A percentile compares a stretch with the other conserved stretches of the same genome.
Evolutionary conservation across 1,284 basidiomycete species (phyloP).

Genomic region (Ceratobasidium sp.): DNA sequence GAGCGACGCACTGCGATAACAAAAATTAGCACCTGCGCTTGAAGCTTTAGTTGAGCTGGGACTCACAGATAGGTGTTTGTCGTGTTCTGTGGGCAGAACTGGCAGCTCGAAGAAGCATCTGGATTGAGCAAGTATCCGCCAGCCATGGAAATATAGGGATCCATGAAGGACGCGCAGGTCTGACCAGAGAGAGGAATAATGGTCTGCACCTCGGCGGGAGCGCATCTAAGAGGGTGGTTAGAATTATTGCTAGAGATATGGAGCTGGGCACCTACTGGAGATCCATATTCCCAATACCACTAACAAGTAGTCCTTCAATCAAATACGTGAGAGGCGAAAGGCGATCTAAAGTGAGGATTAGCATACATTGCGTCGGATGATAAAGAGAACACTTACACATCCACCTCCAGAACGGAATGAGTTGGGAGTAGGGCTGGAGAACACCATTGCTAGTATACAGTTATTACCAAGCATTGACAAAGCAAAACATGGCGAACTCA

Average conservation of each 20-base stretch:
- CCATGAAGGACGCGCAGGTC: slow-evolving; percentile 75
- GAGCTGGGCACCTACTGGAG: neutral
- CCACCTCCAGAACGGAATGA: slow-evolving; percentile 81
- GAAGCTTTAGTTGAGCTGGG: neutral
- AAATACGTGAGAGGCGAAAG: slow-evolving; percentile 78
- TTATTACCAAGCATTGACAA: slow-evolving; percentile 20
- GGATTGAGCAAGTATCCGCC: slow-evolving; percentile 84
- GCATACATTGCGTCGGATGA: neutral
- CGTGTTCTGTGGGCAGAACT: slow-evolving; percentile 60
- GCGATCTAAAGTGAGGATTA: slow-evolving; percentile 51
- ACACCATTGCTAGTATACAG: slow-evolving; percentile 61
- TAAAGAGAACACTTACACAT: slow-evolving; percentile 56
- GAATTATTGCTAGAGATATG: slow-evolving; percentile 50
- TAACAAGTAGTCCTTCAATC: slow-evolving; percentile 62
- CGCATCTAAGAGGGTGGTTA: slow-evolving; percentile 56
- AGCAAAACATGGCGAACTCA: slow-evolving; percentile 49
- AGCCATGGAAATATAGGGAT: slow-evolving; percentile 64
- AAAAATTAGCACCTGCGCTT: neutral
- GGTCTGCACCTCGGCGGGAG: slow-evolving; percentile 67
- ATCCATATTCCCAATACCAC: slow-evolving; percentile 49
- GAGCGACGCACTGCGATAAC: slow-evolving; percentile 65
- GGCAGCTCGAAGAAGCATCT: slow-evolving; percentile 63
- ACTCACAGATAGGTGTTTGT: slow-evolving; percentile 54
- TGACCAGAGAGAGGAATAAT: slow-evolving; percentile 77
- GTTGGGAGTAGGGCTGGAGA: slow-evolving; percentile 64